Evolutionary conservation across 257 asterid genomes (phyloP).

Genomic region (Solanum pimpinellifolium): DNA sequence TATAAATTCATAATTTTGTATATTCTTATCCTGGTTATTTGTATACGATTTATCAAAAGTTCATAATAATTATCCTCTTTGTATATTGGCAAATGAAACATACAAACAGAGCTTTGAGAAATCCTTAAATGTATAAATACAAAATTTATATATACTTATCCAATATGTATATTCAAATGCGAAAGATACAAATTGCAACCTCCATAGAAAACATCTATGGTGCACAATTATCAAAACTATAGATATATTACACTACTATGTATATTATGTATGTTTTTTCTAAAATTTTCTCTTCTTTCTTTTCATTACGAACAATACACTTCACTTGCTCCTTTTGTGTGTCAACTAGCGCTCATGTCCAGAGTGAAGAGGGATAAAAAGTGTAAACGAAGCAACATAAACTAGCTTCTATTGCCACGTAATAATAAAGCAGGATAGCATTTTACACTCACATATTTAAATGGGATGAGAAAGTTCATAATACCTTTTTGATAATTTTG

Average conservation of each 20-base stretch:
- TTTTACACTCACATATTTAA: background rate
- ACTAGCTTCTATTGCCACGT: background rate
- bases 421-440: background rate
- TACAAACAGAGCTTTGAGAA: background rate
- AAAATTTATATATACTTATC: background rate
- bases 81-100: background rate
- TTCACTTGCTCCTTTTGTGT: rapidly evolving
- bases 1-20: no score
- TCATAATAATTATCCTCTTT: no score
- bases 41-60: no score
- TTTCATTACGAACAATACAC: background rate
- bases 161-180: background rate
- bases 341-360: background rate
- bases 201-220: no score
- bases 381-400: background rate
- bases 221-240: background rate
- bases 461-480: background rate
- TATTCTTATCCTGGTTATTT: no score
- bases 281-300: background rate
- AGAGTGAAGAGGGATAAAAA: background rate
- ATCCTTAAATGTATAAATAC: no score
- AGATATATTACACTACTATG: background rate
- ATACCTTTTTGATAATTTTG: background rate
- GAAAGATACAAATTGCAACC: background rate
- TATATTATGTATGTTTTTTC: no score